phyloP scores from a whole-genome alignment of 768 basidiomycete genomes.

The Amanita polypyramis region DNA sequence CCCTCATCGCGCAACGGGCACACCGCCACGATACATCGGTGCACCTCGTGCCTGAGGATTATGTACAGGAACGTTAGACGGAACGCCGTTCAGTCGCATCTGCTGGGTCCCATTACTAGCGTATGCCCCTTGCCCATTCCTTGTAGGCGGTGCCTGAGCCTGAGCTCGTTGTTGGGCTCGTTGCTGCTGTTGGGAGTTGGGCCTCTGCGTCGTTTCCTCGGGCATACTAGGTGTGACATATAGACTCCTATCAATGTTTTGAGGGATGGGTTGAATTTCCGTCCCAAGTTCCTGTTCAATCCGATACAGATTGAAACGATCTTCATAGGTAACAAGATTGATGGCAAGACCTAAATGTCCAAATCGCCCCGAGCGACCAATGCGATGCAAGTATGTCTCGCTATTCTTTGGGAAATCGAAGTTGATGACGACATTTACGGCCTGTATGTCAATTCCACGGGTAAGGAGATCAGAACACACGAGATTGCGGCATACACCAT shows the following conservation, averaged over 20 bases:
- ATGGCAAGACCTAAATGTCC: constrained; percentile 96
- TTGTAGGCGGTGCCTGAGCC: not conserved
- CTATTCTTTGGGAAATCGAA: constrained; percentile 99
- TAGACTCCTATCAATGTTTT: constrained; percentile 79
- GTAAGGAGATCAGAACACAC: constrained; percentile 97
- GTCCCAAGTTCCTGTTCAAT: constrained; percentile 99
- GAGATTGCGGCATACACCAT: constrained; percentile 95
- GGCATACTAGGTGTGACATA: constrained; percentile 77
- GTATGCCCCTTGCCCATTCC: constrained; percentile 21
- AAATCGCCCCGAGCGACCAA: constrained; percentile 95
- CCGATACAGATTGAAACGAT: constrained; percentile 93
- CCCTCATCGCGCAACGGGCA: constrained; percentile 25
- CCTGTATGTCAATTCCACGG: constrained; percentile 98
- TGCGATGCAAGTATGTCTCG: constrained; percentile 97
- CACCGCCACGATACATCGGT: constrained; percentile 27
- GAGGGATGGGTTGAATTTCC: constrained; percentile 94
- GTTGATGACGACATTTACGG: constrained; percentile 99
- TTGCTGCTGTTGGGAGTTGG: constrained; percentile 23
- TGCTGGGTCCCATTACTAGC: constrained; percentile 25
- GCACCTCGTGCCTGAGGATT: constrained; percentile 17
- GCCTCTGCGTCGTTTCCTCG: constrained; percentile 28
- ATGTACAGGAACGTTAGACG: constrained; percentile 1
- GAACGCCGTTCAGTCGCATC: constrained; percentile 13
- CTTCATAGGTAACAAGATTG: constrained; percentile 96
- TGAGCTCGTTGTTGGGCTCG: constrained; percentile 13